Percentiles rank a stretch among this genome's conserved stretches.
phyloP scores from a whole-genome alignment of 345 rosid genomes.

The Syzygium grande region DNA sequence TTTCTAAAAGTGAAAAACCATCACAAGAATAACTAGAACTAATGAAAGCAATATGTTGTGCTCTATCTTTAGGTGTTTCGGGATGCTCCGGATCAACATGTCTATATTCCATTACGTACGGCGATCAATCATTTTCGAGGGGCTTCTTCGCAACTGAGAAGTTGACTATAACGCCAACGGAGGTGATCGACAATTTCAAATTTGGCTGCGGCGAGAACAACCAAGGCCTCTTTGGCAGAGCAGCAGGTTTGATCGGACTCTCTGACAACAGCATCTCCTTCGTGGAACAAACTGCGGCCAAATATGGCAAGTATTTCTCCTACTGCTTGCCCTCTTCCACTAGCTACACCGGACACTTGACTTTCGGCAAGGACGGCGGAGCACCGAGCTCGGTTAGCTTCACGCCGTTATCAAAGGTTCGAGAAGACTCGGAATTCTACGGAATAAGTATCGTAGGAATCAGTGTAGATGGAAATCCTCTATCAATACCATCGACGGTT shows the following conservation, averaged over 20 bases:
- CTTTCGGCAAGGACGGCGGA: background rate
- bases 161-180: background rate
- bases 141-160: conserved; percentile 6
- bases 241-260: background rate
- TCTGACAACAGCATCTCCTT: background rate
- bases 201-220: conserved; percentile 23
- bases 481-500: background rate
- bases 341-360: conserved; percentile 13
- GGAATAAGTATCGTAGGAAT: conserved; percentile 12
- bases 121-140: background rate
- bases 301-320: conserved; percentile 11
- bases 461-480: background rate
- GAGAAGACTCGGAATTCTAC: background rate
- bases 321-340: conserved; percentile 20
- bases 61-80: background rate
- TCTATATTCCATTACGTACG: background rate
- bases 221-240: background rate
- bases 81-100: conserved; percentile 9
- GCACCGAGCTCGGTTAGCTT: background rate
- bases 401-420: conserved; percentile 8
- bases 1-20: background rate
- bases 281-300: conserved; percentile 5
- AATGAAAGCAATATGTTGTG: background rate
- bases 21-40: background rate
- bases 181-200: background rate